Base-by-base conservation (phyloP, 306 rosid species). In the Castanea crenata region DNA sequence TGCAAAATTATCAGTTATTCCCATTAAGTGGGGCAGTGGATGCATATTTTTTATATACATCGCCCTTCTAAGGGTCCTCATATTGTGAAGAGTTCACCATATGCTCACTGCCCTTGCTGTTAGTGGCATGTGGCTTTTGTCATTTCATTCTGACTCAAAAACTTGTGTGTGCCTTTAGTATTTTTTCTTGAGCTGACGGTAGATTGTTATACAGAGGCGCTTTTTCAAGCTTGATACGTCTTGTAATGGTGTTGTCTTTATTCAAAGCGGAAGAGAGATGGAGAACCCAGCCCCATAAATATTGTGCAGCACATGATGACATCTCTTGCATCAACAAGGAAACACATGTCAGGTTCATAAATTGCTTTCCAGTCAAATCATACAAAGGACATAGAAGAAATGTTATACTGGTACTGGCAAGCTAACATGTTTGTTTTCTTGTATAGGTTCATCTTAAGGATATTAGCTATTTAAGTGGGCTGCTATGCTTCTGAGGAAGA, bases 401-500 rank as follows among this genome's bases (percentile, higher is more conserved):
- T 5, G 32, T 29, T 72, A 23, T 74, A 44, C 14, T 29, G 71
- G 38, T 87, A 32, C 25, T 81, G 75, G 41, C 55, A 29, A 31
- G 72, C 21, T 79, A 19, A 80, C 46, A n/a, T 61, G 23, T 14
- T 49, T 59, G 32, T 23, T 78, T 75, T 78, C 75, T 76, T 69
- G 9, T 74, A 14, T 82, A 95, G 99, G 99, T 95, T 92, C 84
- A 85, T 95, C 84, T 83, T 95, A 80, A 88, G 99, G 83, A 88
- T 95, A 11, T 87, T 95, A 83, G 98, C 99, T 27, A 78, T 95
- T 54, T 97, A 95, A 87, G 90, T 89, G 63, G 71, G 97, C 9
- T 95, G 99, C 90, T 95, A 95, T 87, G 93, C 99, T 77, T 95
- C 98, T 63, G 95, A 91, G 84, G 99, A 95, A 81, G 99, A 95